Conservation (phyloP, 2,329 filamentous ascomycete genomes). For the Byssochlamys sp. region DNA sequence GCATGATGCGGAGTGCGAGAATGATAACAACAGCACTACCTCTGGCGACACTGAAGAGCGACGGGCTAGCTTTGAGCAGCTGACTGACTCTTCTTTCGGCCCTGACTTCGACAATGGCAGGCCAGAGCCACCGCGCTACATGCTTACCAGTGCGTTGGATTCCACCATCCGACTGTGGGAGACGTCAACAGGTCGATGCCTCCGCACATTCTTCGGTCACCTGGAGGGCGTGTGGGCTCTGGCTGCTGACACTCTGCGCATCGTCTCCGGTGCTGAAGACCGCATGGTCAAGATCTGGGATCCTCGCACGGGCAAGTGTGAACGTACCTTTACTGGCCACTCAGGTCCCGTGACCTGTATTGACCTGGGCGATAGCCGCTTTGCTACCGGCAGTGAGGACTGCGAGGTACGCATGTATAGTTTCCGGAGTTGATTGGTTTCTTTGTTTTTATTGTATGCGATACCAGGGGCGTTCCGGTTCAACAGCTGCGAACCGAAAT, state of each 20-base stretch:
- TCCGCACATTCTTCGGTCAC: constrained; percentile 92
- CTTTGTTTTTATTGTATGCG: background rate
- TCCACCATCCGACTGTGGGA: constrained; percentile 90
- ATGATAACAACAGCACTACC: constrained; percentile 41
- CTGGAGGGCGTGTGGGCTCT: constrained; percentile 93
- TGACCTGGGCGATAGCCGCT: constrained; percentile 75
- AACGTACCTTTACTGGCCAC: constrained; percentile 85
- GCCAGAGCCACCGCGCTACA: constrained; percentile 73
- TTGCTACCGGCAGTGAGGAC: constrained; percentile 89
- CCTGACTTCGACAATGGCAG: constrained; percentile 55
- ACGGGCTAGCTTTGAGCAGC: constrained; percentile 5
- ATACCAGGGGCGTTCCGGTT: background rate
- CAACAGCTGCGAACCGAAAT: background rate
- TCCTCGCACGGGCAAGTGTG: constrained; percentile 78
- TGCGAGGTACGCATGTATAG: constrained; percentile 79
- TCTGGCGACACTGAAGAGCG: constrained; percentile 21
- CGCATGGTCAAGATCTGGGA: constrained; percentile 96
- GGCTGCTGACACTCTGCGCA: constrained; percentile 74
- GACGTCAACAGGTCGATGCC: constrained; percentile 66
- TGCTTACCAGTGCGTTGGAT: constrained; percentile 85
- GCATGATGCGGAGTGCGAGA: constrained; percentile 47
- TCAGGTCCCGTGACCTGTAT: constrained; percentile 86
- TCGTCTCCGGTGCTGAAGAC: constrained; percentile 85
- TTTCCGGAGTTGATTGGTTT: constrained; percentile 40
- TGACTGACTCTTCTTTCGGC: constrained; percentile 49